Percentiles rank a stretch among this genome's conserved stretches.
These are phyloP conservation scores for Clitocybe nebularis DNA, from an alignment of 1,284 basidiomycete species.

Conservation along the genomic window DNA sequence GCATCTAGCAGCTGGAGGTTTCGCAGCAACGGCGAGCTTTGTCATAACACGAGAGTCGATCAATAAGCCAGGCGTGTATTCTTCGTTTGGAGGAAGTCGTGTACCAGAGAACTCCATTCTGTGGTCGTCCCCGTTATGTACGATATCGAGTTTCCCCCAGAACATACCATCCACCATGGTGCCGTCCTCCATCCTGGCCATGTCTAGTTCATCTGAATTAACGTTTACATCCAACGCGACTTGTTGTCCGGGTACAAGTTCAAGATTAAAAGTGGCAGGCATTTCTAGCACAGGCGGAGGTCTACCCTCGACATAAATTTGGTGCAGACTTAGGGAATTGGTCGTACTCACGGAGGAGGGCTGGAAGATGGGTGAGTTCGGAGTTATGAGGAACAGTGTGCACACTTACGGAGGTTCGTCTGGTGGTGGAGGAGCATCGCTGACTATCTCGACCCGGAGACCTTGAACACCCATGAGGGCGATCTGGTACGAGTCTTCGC, in stretches of 20 bases:
- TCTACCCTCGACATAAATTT: conserved; percentile 31
- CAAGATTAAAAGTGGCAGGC: conserved; percentile 77
- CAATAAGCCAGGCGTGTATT: conserved; percentile 60
- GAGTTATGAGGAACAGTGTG: not conserved
- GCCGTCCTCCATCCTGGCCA: conserved; percentile 84
- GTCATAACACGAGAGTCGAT: conserved; percentile 71
- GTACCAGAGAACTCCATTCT: conserved; percentile 78
- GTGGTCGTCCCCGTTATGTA: conserved; percentile 71
- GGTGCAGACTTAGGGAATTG: conserved; percentile 1
- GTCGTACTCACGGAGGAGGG: conserved; percentile 62
- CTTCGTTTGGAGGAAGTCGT: conserved; percentile 59
- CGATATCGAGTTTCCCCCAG: conserved; percentile 79
- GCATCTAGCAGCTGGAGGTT: conserved; percentile 70
- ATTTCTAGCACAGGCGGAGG: conserved; percentile 82
- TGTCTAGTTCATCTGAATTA: conserved; percentile 74
- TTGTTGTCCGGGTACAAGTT: conserved; percentile 68
- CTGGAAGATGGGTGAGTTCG: conserved; percentile 27
- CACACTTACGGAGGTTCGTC: conserved; percentile 72
- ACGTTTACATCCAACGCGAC: conserved; percentile 74
- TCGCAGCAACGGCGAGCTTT: conserved; percentile 66
- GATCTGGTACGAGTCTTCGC: conserved; percentile 81
- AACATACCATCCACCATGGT: conserved; percentile 77
- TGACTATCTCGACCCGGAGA: conserved; percentile 75
- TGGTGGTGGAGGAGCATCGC: conserved; percentile 74
- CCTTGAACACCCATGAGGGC: conserved; percentile 74